phyloP scores from a whole-genome alignment of 108 stramenopile species.

The Thalassiosira profunda region DNA sequence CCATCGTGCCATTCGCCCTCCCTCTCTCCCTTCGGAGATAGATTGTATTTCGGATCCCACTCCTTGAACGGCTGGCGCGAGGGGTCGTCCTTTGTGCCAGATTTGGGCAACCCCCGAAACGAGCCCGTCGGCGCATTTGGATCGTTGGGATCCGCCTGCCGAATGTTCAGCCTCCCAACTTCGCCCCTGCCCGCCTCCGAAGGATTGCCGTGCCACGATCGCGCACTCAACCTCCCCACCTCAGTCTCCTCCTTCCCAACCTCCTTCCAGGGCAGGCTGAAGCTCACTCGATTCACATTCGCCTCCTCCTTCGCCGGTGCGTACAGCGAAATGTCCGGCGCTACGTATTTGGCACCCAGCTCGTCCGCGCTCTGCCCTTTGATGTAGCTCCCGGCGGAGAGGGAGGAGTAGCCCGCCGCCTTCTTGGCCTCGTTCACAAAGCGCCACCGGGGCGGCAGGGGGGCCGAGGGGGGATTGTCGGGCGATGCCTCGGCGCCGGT shows the following conservation, averaged over 20 bases:
- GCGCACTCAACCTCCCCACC: constrained; percentile 1
- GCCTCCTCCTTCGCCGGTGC: not conserved
- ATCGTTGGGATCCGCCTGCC: not conserved
- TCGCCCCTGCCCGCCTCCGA: not conserved
- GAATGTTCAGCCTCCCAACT: constrained; percentile 11
- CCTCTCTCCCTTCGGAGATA: not conserved
- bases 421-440: constrained; percentile 44
- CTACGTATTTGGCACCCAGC: constrained; percentile 29
- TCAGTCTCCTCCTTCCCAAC: not conserved
- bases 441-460: constrained; percentile 34
- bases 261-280: not conserved
- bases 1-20: constrained; percentile 12
- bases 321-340: constrained; percentile 12
- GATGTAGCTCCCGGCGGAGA: constrained; percentile 16
- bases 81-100: not conserved
- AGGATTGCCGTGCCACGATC: not conserved
- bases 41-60: not conserved
- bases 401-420: constrained; percentile 28
- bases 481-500: too few species aligned
- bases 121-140: not conserved
- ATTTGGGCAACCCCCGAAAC: constrained; percentile 9
- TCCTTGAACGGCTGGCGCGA: constrained; percentile 8
- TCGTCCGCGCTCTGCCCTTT: constrained; percentile 27
- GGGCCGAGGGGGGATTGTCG: constrained; percentile 1
- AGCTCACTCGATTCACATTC: not conserved